Base-by-base conservation (phyloP, 2,329 filamentous ascomycete genomes). In the Magnaporthiopsis rhizophila region DNA sequence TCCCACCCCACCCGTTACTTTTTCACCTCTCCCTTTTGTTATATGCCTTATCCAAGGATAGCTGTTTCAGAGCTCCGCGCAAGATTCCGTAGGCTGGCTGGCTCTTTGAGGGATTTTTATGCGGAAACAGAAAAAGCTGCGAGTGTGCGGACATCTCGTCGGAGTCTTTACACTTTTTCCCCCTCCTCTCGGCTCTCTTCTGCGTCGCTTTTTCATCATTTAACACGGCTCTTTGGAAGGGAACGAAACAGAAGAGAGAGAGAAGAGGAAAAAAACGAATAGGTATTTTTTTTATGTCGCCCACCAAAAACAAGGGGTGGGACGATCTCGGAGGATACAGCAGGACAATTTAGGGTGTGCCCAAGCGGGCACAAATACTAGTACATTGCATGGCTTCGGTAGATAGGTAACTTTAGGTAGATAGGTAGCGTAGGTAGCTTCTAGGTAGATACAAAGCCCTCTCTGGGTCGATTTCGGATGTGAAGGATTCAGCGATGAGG, bases 351-450 rank as follows among this genome's bases (percentile, higher is more conserved):
- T 21, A 50, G 15, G 18, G 15, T 45, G 30, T 30, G 30, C 30
- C 30, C 30, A 30, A 30, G 30, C 30, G 18, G 15, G 15, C 38
- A 50, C 38, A 50, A 21, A 50, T 8, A 12, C 30, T 30, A 58
- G 24, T 13, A 26, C 56, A 26, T 58, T 26, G 13, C 56, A 58
- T 50, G 38, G 38, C 6, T 7, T 58, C n/a, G 56, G 28, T 28
- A 58, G 56, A 58, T 30, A 58, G 56, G 28, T 30, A 58, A 26
- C 18, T 2, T 58, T 58, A 58, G 56, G 56, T 58, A 58, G 56
- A 26, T 58, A 58, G 56, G 56, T 58, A 58, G 56, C 28, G n/a
- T 58, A 58, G 56, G 56, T 58, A 58, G 56, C 28, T 18, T 58
- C 28, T 58, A 58, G 56, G 18, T 58, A 58, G 56, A 30, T 58